Base-by-base conservation (phyloP, 2,329 filamentous ascomycete species). In the Fusarium piperis region DNA sequence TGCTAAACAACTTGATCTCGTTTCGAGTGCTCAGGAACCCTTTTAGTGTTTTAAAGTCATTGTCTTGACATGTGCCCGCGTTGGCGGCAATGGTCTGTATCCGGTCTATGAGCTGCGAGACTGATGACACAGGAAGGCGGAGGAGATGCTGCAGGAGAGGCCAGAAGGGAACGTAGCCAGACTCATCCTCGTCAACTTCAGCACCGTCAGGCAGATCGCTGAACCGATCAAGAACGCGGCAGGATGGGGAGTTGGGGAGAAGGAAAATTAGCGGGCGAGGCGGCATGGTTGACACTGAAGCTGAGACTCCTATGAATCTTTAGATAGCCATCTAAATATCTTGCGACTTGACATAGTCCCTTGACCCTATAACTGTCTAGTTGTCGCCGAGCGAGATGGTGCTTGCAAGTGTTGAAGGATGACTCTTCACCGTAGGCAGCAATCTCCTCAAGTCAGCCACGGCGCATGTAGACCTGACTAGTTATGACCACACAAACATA, bases 211-310 rank as follows among this genome's bases (percentile, higher is more conserved):
- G 74, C 11, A 79, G 70, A 41, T 77, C 65, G 51, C 77, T 79
- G 63, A 80, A 80, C n/a, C 78, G 77, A 60, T 79, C 79, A 15
- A 78, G 58, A 16, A 77, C 65, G 20, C 65, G 64, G 12, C 74
- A 76, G 0, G 55, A 67, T 13, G 41, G 36, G 2, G 70, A 74
- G 23, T 69, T 77, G 30, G 71, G 64, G 56, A 77, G 71, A 48
- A 72, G 26, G 20, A 77, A 77, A 4, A 35, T 48, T 10, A 58
- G 23, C 6, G 64, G 56, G 15, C 67, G 62, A 16, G 67, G 16
- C 15, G 61, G 18, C 74, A 76, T 74, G 2, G 10, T 46, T 51
- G 3, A n/a, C 18, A 16, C 6, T 55, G 18, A 16, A 16, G 30
- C 3, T 53, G 51, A 18, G 48, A 23, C 2, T 30, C 16, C 30